A percentile compares a stretch with the other conserved stretches of the same genome.
Conservation (phyloP, 495 filamentous ascomycete species). For the Margaritispora aquatica region DNA sequence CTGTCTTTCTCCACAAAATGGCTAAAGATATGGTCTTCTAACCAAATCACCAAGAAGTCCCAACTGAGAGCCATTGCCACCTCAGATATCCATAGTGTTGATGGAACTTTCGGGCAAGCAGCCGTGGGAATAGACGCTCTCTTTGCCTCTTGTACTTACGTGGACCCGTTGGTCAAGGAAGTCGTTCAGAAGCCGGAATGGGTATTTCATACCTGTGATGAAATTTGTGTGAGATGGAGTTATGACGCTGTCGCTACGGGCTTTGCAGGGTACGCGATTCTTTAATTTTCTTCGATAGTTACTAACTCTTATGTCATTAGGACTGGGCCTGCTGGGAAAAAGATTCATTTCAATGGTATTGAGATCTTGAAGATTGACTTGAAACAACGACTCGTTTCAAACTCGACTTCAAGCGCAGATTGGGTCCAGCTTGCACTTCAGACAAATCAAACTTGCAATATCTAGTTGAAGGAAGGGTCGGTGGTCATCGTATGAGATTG, state of each 20-base stretch:
- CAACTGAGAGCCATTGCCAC: not conserved
- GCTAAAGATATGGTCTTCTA: not conserved
- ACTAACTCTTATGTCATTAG: not conserved
- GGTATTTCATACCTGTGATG: not conserved
- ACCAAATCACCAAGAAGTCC: not conserved
- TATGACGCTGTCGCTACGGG: not conserved
- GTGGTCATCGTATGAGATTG: not conserved
- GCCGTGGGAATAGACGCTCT: not conserved
- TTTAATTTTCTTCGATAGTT: not conserved
- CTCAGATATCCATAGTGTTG: not conserved
- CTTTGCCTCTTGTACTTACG: not conserved
- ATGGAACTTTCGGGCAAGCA: not conserved
- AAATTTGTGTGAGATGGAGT: not conserved
- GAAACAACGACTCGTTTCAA: not conserved
- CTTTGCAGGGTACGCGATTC: not conserved
- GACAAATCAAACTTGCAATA: not conserved
- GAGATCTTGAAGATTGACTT: not conserved
- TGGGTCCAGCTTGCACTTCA: not conserved
- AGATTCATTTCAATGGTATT: not conserved
- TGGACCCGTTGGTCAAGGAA: not conserved
- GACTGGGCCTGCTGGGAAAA: not conserved
- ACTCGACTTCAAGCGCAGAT: not conserved
- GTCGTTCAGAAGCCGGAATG: not conserved
- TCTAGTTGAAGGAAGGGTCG: not conserved
- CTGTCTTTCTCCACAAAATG: not conserved